Percentiles rank a stretch among this genome's conserved stretches.
Conservation (phyloP, 2,329 filamentous ascomycete genomes). For the Alternaria sp. region DNA sequence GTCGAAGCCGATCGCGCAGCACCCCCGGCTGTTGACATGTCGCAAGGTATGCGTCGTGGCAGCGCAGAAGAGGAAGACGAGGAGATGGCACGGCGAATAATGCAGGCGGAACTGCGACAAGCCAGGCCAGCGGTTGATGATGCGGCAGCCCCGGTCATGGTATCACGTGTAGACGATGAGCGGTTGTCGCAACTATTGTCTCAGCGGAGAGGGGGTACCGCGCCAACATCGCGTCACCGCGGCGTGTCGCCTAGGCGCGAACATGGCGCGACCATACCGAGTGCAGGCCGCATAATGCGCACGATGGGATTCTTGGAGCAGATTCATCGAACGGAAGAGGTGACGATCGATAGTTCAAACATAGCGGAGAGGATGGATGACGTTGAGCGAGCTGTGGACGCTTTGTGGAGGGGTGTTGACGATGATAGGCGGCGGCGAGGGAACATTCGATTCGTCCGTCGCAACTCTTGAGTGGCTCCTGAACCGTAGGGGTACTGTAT, state of each 20-base stretch:
- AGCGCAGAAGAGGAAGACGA: neutral
- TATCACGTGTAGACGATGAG: neutral
- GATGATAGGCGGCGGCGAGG: neutral
- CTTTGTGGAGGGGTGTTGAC: neutral
- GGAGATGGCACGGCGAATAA: neutral
- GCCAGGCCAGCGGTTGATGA: neutral
- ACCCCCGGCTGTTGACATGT: neutral
- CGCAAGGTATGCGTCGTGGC: neutral
- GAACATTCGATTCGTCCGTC: neutral
- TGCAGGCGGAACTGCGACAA: neutral
- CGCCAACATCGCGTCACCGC: neutral
- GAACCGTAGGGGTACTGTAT: rapidly evolving
- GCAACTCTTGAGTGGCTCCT: too few species aligned
- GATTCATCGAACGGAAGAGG: neutral
- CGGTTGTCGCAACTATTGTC: neutral
- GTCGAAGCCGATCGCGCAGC: neutral
- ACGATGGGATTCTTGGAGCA: neutral
- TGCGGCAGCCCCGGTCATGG: too few species aligned
- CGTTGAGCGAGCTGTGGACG: neutral
- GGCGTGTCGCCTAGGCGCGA: neutral
- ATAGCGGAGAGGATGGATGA: neutral
- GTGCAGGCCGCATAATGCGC: neutral
- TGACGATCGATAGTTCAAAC: neutral
- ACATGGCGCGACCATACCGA: neutral
- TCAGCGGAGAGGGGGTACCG: neutral